Evolutionary conservation across 2,329 filamentous ascomycete genomes (phyloP).

Genomic region (Peltaster fructicola): DNA sequence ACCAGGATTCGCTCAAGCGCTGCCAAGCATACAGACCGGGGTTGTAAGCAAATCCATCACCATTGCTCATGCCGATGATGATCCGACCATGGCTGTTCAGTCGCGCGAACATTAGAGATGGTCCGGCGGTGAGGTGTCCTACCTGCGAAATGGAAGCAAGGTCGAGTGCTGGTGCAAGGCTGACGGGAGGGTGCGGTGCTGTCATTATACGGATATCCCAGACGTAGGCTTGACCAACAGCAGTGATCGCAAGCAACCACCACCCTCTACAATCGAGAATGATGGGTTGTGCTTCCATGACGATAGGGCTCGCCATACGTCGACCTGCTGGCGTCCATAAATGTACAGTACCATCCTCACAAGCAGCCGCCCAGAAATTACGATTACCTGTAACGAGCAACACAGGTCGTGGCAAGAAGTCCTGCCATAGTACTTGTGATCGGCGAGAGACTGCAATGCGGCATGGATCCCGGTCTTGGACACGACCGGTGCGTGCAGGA

Average conservation of each 20-base stretch:
- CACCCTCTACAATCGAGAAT: constrained; percentile 79
- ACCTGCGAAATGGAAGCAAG: constrained; percentile 65
- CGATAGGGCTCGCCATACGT: constrained; percentile 64
- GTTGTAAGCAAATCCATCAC: constrained; percentile 84
- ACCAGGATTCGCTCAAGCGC: constrained; percentile 90
- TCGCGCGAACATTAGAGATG: constrained; percentile 77
- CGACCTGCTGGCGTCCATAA: constrained; percentile 86
- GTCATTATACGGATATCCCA: constrained; percentile 79
- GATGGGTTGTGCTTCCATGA: constrained; percentile 83
- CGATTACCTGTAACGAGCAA: constrained; percentile 83
- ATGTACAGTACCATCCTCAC: constrained; percentile 80
- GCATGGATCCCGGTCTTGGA: constrained; percentile 59
- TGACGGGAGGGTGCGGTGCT: constrained; percentile 67
- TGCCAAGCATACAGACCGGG: constrained; percentile 81
- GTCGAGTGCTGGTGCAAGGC: constrained; percentile 74
- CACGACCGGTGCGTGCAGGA: constrained; percentile 39
- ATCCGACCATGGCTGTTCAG: constrained; percentile 77
- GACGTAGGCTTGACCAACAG: constrained; percentile 75
- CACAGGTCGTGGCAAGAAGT: constrained; percentile 72
- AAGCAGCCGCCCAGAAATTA: constrained; percentile 81
- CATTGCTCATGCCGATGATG: constrained; percentile 81
- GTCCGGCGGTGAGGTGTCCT: constrained; percentile 59
- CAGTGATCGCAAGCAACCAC: constrained; percentile 79
- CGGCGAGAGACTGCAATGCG: constrained; percentile 67
- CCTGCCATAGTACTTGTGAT: constrained; percentile 74